Percentiles rank a stretch among this genome's conserved stretches.
Evolutionary conservation across 805 yeast species (phyloP).

Genomic region (Wickerhamiella hasegawae): DNA sequence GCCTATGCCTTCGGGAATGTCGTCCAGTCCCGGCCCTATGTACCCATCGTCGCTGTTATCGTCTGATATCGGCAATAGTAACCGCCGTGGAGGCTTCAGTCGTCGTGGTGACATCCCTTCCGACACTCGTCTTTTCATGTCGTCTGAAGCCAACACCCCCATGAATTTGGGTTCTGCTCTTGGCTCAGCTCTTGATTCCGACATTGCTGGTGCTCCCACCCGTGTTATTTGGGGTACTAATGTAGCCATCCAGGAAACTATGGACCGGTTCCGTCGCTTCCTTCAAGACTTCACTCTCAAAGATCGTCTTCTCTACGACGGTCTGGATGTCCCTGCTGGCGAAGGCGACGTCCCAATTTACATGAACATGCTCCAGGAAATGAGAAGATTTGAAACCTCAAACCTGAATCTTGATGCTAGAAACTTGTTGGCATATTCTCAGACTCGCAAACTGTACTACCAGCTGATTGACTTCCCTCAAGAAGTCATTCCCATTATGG

Average conservation of each 20-base stretch:
- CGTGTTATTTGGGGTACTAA: conserved; percentile 98
- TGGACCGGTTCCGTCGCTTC: conserved; percentile 65
- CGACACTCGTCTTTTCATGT: neutral
- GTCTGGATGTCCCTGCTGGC: conserved; percentile 24
- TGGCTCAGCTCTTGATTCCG: conserved; percentile 7
- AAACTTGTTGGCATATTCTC: conserved; percentile 59
- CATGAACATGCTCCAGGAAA: conserved; percentile 50
- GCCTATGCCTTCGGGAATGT: neutral
- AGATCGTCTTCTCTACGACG: conserved; percentile 43
- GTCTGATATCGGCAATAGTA: neutral
- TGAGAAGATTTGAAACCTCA: conserved; percentile 65
- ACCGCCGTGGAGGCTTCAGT: neutral
- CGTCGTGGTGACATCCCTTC: neutral
- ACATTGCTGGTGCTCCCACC: conserved; percentile 43
- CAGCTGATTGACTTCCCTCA: conserved; percentile 89
- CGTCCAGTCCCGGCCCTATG: neutral
- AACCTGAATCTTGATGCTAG: conserved; percentile 74
- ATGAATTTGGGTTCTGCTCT: neutral
- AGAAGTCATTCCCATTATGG: conserved; percentile 95
- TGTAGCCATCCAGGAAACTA: conserved; percentile 79
- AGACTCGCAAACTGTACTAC: conserved; percentile 63
- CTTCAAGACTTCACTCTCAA: conserved; percentile 69
- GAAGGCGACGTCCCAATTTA: conserved; percentile 64
- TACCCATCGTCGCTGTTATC: neutral
- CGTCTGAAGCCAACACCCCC: neutral